phyloP scores from a whole-genome alignment of 805 yeast species.

The Vanderwaltozyma yarrowii region DNA sequence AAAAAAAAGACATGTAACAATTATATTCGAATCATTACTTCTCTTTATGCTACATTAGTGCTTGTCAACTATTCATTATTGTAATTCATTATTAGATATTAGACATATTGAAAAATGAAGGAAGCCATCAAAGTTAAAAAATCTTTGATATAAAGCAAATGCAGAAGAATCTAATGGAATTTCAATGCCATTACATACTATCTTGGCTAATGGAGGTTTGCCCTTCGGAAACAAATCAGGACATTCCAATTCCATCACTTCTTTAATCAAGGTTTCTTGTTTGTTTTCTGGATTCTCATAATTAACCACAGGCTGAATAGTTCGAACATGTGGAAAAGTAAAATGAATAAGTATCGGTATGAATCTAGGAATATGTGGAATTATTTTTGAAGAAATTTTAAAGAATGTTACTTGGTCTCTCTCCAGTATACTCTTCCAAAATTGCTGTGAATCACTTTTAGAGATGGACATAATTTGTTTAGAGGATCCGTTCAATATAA shows the following conservation, averaged over 20 bases:
- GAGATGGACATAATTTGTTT: slow-evolving; percentile 73
- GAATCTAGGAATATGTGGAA: slow-evolving; percentile 9
- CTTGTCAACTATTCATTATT: no score
- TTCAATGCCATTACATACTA: slow-evolving; percentile 47
- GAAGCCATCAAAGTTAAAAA: slow-evolving; percentile 54
- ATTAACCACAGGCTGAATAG: slow-evolving; percentile 28
- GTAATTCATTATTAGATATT: not conserved
- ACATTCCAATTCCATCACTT: slow-evolving; percentile 30
- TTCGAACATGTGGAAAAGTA: slow-evolving; percentile 25
- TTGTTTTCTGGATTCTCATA: slow-evolving; percentile 2
- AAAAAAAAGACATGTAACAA: not conserved
- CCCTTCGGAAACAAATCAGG: slow-evolving; percentile 40
- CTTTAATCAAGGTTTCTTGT: slow-evolving; percentile 28
- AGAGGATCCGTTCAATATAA: slow-evolving; percentile 63
- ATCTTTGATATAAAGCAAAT: slow-evolving; percentile 34
- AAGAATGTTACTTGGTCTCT: slow-evolving; percentile 15
- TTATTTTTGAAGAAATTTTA: slow-evolving; percentile 15
- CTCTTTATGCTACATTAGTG: no score
- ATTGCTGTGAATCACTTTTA: slow-evolving; percentile 42
- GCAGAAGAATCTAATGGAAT: slow-evolving; percentile 38
- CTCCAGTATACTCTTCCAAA: slow-evolving; percentile 45
- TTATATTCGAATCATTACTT: not conserved
- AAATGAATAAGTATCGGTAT: slow-evolving; percentile 22
- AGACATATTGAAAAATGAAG: slow-evolving; percentile 31
- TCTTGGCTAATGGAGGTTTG: slow-evolving; percentile 28